These are phyloP conservation scores for Dentipellis sp. DNA, from an alignment of 768 basidiomycete genomes.

Conservation along the genomic window DNA sequence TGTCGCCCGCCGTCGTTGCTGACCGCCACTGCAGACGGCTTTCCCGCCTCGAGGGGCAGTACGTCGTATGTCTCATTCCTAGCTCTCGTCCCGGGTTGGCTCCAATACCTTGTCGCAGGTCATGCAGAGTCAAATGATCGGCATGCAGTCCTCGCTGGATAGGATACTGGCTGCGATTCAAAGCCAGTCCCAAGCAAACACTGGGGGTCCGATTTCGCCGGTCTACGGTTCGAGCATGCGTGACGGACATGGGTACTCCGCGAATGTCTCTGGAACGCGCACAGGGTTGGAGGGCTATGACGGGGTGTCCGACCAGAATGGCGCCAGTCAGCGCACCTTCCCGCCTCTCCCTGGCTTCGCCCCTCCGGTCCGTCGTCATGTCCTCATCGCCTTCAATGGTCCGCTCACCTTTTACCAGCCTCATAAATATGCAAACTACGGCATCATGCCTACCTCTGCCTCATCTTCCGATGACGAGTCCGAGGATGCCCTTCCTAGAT, in stretches of 20 bases:
- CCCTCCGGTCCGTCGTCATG: conserved; percentile 52
- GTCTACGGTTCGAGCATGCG: conserved; percentile 13
- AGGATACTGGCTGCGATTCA: conserved; percentile 68
- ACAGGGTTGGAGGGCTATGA: conserved; percentile 22
- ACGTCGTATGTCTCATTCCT: conserved; percentile 43
- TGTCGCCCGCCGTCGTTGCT: neutral
- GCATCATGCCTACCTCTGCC: conserved; percentile 75
- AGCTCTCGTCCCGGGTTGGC: neutral
- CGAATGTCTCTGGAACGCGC: conserved; percentile 15
- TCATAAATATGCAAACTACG: conserved; percentile 87
- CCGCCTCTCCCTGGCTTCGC: conserved; percentile 89
- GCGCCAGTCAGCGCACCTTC: conserved; percentile 36
- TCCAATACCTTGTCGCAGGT: conserved; percentile 35
- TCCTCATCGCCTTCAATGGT: conserved; percentile 10
- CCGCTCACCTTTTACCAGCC: conserved; percentile 37
- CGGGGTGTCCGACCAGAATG: conserved; percentile 21
- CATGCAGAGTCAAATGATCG: conserved; percentile 92
- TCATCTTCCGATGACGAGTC: conserved; percentile 89
- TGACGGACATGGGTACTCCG: conserved; percentile 13
- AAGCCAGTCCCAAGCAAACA: conserved; percentile 24
- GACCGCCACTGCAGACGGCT: conserved; percentile 46
- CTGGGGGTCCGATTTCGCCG: conserved; percentile 18
- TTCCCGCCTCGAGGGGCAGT: conserved; percentile 79
- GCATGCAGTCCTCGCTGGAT: conserved; percentile 85
- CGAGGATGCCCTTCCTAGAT: conserved; percentile 78